phyloP scores from a whole-genome alignment of 164 flowering plant species.

The Vitis rupestris region DNA sequence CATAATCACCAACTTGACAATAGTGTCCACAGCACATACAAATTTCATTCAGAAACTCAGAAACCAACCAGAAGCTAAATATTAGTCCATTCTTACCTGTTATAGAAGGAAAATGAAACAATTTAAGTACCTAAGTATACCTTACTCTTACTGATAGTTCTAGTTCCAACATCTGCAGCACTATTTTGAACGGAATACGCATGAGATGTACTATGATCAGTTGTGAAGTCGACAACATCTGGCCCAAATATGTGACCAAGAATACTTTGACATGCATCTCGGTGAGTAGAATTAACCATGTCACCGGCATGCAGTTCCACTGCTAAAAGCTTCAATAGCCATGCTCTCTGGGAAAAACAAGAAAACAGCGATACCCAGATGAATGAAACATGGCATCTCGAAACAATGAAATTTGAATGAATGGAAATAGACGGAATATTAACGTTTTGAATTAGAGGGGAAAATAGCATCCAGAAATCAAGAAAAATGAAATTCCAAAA shows the following conservation, averaged over 20 bases:
- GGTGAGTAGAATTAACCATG: conserved; percentile 46
- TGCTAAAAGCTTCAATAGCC: conserved; percentile 90
- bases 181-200: conserved; percentile 17
- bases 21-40: neutral
- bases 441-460: too few relatives aligned
- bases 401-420: neutral
- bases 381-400: neutral
- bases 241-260: conserved; percentile 64
- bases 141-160: conserved; percentile 59
- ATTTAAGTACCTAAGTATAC: conserved; percentile 13
- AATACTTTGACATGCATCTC: conserved; percentile 65
- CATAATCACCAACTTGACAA: too few relatives aligned
- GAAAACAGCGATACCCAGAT: neutral
- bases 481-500: too few relatives aligned
- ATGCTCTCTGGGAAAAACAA: conserved; percentile 69
- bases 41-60: neutral
- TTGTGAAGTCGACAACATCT: conserved; percentile 28
- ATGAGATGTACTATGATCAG: conserved; percentile 23
- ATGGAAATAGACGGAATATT: too few relatives aligned
- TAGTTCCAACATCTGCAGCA: conserved; percentile 33
- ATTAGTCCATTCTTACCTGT: too few relatives aligned
- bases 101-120: neutral
- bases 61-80: neutral
- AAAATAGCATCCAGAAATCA: too few relatives aligned
- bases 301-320: conserved; percentile 79